These are phyloP conservation scores for Saccharomyces jurei DNA, from an alignment of 805 yeast species.

Conservation along the genomic window DNA sequence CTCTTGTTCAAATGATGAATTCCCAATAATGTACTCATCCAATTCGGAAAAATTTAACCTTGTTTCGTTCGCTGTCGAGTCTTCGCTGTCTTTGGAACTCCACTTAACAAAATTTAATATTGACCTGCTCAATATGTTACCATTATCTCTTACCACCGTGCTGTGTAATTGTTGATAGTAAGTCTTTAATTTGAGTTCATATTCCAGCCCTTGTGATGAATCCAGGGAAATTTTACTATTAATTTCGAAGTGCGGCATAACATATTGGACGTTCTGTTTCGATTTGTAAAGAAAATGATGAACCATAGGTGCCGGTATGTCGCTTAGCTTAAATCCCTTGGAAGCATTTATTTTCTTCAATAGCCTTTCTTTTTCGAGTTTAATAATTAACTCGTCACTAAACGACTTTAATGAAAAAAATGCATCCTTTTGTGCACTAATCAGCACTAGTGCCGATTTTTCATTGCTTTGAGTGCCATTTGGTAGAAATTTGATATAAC, in stretches of 20 bases:
- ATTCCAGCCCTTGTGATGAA: slow-evolving; percentile 8
- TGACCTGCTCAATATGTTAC: slow-evolving; percentile 29
- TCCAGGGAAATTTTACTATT: slow-evolving; percentile 7
- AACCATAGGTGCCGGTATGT: slow-evolving; percentile 49
- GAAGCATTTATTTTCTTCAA: slow-evolving; percentile 34
- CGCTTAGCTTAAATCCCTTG: slow-evolving; percentile 38
- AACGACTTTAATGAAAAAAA: slow-evolving; percentile 67
- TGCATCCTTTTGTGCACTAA: slow-evolving; percentile 57
- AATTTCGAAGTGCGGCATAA: slow-evolving; percentile 23
- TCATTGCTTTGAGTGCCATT: slow-evolving; percentile 9
- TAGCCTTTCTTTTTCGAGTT: slow-evolving; percentile 33
- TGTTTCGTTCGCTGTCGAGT: neutral
- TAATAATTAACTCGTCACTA: slow-evolving; percentile 43
- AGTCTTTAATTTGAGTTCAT: slow-evolving; percentile 19
- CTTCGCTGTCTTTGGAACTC: slow-evolving; percentile 18
- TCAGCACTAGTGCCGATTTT: slow-evolving; percentile 37
- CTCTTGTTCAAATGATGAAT: slow-evolving; percentile 13
- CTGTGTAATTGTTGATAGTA: slow-evolving; percentile 24
- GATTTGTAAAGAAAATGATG: slow-evolving; percentile 79
- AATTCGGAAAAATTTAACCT: neutral
- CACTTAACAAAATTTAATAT: slow-evolving; percentile 41
- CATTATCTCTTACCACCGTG: slow-evolving; percentile 21
- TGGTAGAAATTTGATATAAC: slow-evolving; percentile 58
- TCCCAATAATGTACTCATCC: neutral
- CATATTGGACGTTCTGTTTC: slow-evolving; percentile 47